phyloP scores from a whole-genome alignment of 345 rosid species.

The Euphorbia lathyris region DNA sequence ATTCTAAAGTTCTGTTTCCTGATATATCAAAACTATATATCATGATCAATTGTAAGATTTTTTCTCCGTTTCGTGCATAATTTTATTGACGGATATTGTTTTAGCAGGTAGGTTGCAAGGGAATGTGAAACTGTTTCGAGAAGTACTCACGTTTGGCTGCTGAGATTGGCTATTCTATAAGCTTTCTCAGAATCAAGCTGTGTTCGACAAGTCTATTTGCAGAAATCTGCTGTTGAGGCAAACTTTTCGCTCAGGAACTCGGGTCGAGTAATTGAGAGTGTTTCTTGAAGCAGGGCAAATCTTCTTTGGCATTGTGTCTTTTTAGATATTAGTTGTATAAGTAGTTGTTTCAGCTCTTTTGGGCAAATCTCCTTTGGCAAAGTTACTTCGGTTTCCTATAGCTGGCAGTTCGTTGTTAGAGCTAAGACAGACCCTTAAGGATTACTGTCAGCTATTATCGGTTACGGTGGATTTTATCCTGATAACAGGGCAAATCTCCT shows the following conservation, averaged over 20 bases:
- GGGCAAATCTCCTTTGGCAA: conserved; percentile 67
- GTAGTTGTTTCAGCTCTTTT: conserved; percentile 22
- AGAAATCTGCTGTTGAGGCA: not conserved
- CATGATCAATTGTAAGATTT: not conserved
- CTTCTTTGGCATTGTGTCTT: conserved; percentile 47
- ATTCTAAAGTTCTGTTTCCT: not conserved
- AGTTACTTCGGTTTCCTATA: conserved; percentile 20
- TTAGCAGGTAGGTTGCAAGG: conserved; percentile 51
- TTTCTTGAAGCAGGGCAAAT: conserved; percentile 34
- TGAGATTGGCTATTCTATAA: conserved; percentile 12
- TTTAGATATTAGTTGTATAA: not conserved
- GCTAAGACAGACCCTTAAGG: too few species aligned
- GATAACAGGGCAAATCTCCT: conserved; percentile 21
- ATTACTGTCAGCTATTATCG: too few species aligned
- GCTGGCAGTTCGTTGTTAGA: conserved; percentile 8
- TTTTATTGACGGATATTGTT: conserved; percentile 3
- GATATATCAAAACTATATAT: not conserved
- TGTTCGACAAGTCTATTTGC: conserved; percentile 25
- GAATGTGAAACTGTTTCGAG: conserved; percentile 25
- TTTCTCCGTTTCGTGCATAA: not conserved
- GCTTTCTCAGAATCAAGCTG: conserved; percentile 17
- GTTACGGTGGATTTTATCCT: conserved; percentile 18
- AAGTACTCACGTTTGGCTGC: conserved; percentile 21
- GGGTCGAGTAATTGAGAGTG: conserved; percentile 20
- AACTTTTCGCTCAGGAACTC: conserved; percentile 13